Evolutionary conservation across 1,139 yeast genomes (phyloP).

Genomic region (Protomyces macrosporus): DNA sequence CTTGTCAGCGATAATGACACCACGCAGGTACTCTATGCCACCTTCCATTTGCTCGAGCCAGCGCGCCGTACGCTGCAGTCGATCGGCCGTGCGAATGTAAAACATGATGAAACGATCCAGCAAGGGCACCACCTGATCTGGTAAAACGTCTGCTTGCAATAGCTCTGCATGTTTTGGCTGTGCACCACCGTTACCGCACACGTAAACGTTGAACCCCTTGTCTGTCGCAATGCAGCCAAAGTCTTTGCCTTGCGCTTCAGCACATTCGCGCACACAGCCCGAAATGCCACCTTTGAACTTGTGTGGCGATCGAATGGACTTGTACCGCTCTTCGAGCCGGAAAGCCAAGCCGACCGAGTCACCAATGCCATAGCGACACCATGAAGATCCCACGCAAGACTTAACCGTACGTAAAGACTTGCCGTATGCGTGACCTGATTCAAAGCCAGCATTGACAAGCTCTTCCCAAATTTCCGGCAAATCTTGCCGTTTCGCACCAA

Average conservation of each 20-base stretch:
- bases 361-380: constrained; percentile 42
- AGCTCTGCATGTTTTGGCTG: constrained; percentile 41
- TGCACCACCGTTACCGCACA: constrained; percentile 43
- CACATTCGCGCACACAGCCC: constrained; percentile 41
- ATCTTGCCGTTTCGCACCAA: constrained; percentile 40
- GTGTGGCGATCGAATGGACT: constrained; percentile 40
- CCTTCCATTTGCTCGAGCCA: constrained; percentile 40
- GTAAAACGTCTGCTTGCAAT: constrained; percentile 38
- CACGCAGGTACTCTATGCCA: constrained; percentile 39
- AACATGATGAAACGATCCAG: constrained; percentile 40
- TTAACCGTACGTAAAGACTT: constrained; percentile 40
- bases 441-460: constrained; percentile 38
- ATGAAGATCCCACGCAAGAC: constrained; percentile 41
- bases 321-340: constrained; percentile 40
- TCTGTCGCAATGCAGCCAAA: constrained; percentile 39
- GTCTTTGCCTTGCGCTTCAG: constrained; percentile 41
- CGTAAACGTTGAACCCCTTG: constrained; percentile 39
- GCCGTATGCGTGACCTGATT: constrained; percentile 42
- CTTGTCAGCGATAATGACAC: constrained; percentile 39
- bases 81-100: constrained; percentile 40
- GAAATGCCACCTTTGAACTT: constrained; percentile 42
- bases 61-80: constrained; percentile 40
- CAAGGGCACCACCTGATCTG: constrained; percentile 39
- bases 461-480: constrained; percentile 40
- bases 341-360: constrained; percentile 41